Evolutionary conservation across 1,284 basidiomycete genomes (phyloP).

Genomic region (Boletus albobrunnescens): DNA sequence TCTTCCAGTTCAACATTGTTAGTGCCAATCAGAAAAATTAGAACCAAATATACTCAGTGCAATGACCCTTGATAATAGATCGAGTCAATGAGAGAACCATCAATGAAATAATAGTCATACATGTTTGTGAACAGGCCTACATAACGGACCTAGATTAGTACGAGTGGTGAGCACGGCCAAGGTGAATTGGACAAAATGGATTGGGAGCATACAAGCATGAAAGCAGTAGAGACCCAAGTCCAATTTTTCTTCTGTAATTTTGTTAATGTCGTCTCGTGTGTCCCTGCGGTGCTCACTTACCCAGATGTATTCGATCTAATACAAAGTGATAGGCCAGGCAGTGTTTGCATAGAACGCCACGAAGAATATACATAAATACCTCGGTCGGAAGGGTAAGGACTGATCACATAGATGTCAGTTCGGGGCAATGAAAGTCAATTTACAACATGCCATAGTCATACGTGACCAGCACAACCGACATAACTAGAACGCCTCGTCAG

Average conservation of each 20-base stretch:
- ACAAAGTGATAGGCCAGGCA: background rate
- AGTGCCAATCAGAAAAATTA: too few species aligned
- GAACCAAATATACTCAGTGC: too few species aligned
- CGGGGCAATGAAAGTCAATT: background rate
- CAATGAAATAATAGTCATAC: background rate
- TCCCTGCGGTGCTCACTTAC: background rate
- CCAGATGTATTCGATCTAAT: slow-evolving; percentile 10
- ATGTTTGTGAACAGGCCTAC: background rate
- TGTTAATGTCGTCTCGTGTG: too few species aligned
- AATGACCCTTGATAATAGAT: too few species aligned
- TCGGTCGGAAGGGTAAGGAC: slow-evolving; percentile 7
- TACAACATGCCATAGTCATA: slow-evolving; percentile 10
- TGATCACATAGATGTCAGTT: background rate
- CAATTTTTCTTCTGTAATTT: slow-evolving; percentile 5
- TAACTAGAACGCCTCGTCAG: slow-evolving; percentile 1
- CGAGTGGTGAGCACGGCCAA: background rate
- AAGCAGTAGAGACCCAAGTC: slow-evolving; percentile 7
- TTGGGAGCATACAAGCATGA: slow-evolving; percentile 5
- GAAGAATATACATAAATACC: slow-evolving; percentile 2
- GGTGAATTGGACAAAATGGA: too few species aligned
- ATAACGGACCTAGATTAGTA: slow-evolving; percentile 7
- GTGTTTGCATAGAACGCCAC: background rate
- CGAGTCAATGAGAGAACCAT: background rate
- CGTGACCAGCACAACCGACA: background rate
- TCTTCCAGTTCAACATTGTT: too few species aligned